Evolutionary conservation across 768 basidiomycete species (phyloP).

Genomic region (Amyloporia xantha): DNA sequence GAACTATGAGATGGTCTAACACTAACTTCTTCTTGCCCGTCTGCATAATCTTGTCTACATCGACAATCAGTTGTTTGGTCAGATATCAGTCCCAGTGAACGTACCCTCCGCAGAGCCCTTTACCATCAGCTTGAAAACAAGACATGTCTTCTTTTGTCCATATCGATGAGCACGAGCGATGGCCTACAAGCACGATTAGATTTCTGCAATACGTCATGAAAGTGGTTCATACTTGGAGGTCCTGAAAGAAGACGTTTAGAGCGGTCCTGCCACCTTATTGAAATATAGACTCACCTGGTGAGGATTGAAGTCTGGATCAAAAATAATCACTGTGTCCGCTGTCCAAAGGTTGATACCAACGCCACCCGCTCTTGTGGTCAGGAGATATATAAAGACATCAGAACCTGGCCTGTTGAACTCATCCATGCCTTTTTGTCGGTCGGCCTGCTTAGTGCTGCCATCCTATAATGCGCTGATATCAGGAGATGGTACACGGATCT

Average conservation of each 20-base stretch:
- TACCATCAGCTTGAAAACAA: slow-evolving; percentile 95
- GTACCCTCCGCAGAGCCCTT: slow-evolving; percentile 88
- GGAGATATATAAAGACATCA: slow-evolving; percentile 84
- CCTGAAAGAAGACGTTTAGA: slow-evolving; percentile 36
- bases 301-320: slow-evolving; percentile 98
- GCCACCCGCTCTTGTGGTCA: slow-evolving; percentile 91
- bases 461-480: slow-evolving; percentile 45
- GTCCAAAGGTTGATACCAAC: slow-evolving; percentile 87
- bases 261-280: background rate
- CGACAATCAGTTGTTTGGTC: background rate
- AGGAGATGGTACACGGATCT: background rate
- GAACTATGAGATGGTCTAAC: slow-evolving; percentile 91
- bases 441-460: slow-evolving; percentile 76
- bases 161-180: slow-evolving; percentile 93
- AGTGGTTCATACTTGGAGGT: slow-evolving; percentile 63
- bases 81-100: slow-evolving; percentile 5
- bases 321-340: slow-evolving; percentile 90
- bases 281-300: slow-evolving; percentile 57
- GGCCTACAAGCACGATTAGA: slow-evolving; percentile 45
- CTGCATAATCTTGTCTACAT: slow-evolving; percentile 81
- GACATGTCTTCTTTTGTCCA: slow-evolving; percentile 89
- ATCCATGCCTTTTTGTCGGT: slow-evolving; percentile 94
- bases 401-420: slow-evolving; percentile 86
- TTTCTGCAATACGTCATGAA: background rate
- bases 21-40: slow-evolving; percentile 94